Percentiles rank a stretch among this genome's conserved stretches.
Evolutionary conservation across 129 eudicot species (phyloP).

Genomic region (Tanacetum coccineum): DNA sequence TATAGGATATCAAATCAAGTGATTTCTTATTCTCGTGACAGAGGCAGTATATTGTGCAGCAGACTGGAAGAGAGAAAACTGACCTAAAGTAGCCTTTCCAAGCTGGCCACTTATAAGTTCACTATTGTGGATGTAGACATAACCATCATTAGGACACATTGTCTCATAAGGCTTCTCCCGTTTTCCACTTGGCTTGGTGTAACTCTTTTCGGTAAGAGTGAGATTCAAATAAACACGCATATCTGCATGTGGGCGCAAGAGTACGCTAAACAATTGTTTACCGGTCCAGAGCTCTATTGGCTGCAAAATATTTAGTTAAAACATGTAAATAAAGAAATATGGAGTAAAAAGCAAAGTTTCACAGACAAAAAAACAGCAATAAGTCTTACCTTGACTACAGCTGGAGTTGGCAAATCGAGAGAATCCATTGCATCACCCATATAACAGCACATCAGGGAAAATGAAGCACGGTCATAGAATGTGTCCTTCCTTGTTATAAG

Average conservation of each 20-base stretch:
- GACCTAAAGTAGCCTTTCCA: constrained; percentile 96
- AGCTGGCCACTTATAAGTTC: constrained; percentile 93
- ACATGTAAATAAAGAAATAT: neutral
- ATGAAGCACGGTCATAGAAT: constrained; percentile 87
- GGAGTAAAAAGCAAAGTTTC: neutral
- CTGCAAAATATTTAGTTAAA: constrained; percentile 46
- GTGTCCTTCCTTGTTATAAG: constrained; percentile 97
- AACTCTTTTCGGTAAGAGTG: constrained; percentile 68
- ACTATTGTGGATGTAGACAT: constrained; percentile 81
- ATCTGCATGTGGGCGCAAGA: constrained; percentile 77
- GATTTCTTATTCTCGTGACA: neutral
- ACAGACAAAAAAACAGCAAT: neutral
- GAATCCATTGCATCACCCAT: constrained; percentile 96
- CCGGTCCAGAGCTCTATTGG: constrained; percentile 99
- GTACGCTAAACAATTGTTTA: constrained; percentile 81
- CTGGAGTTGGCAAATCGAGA: constrained; percentile 90
- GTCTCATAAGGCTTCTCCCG: constrained; percentile 49
- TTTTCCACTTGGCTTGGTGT: constrained; percentile 37
- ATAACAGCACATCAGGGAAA: constrained; percentile 86
- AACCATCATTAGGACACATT: constrained; percentile 87
- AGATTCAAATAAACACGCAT: constrained; percentile 89
- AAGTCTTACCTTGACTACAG: constrained; percentile 62
- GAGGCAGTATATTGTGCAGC: neutral
- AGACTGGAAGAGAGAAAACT: constrained; percentile 22
- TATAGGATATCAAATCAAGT: too few relatives aligned